phyloP scores from a whole-genome alignment of 2,329 filamentous ascomycete species.

The Herpomyces periplanetae region DNA sequence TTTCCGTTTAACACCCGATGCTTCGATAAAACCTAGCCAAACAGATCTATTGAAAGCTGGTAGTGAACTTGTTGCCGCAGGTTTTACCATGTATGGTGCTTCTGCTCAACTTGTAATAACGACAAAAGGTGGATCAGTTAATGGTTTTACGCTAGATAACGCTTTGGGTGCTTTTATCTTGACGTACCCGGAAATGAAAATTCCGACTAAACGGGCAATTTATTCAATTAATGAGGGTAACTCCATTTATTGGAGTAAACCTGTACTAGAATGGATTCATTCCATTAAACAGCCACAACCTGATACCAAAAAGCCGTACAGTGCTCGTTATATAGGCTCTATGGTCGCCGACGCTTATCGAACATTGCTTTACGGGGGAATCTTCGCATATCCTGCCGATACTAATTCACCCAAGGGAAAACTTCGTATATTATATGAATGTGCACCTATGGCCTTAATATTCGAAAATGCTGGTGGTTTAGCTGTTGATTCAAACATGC shows the following conservation, averaged over 20 bases:
- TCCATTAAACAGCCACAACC: conserved; percentile 38
- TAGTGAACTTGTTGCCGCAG: conserved; percentile 57
- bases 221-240: conserved; percentile 98
- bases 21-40: conserved; percentile 26
- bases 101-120: conserved; percentile 86
- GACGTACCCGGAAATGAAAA: conserved; percentile 68
- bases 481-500: conserved; percentile 64
- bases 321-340: conserved; percentile 66
- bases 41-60: conserved; percentile 67
- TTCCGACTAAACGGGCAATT: conserved; percentile 41
- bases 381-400: conserved; percentile 89
- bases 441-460: conserved; percentile 90
- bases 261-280: conserved; percentile 54
- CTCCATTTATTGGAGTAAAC: conserved; percentile 73
- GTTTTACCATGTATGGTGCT: conserved; percentile 99
- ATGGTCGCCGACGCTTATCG: conserved; percentile 98
- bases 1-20: conserved; percentile 47
- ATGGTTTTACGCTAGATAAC: conserved; percentile 91
- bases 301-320: conserved; percentile 49
- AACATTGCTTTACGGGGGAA: conserved; percentile 68
- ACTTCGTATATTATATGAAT: conserved; percentile 85
- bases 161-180: conserved; percentile 94
- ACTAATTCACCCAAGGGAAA: conserved; percentile 97
- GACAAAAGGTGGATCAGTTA: conserved; percentile 65
- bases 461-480: conserved; percentile 94